Percentiles rank a stretch among this genome's conserved stretches.
Conservation (phyloP, 2,329 filamentous ascomycete species). For the Alternaria longipes region DNA sequence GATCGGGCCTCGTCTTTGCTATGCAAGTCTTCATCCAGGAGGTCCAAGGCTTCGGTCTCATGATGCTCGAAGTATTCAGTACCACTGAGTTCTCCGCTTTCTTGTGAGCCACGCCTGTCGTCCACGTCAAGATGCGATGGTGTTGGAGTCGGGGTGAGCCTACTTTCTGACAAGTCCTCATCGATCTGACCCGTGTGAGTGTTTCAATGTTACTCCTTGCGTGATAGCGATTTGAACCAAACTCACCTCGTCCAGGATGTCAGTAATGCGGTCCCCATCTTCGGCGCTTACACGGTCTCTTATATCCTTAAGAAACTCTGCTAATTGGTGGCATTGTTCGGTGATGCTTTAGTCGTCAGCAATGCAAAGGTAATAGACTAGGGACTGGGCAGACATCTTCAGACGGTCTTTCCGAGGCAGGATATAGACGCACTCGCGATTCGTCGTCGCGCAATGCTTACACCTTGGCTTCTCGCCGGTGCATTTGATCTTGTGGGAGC, state of each 20-base stretch:
- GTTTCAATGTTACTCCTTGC: not conserved
- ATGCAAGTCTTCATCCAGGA: constrained; percentile 43
- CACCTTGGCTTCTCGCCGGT: constrained; percentile 50
- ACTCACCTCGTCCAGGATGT: constrained; percentile 36
- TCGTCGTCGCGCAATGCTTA: constrained; percentile 47
- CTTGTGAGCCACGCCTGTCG: constrained; percentile 28
- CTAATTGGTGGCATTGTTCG: constrained; percentile 42
- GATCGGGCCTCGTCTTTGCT: constrained; percentile 35
- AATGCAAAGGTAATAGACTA: not conserved
- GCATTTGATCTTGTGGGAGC: constrained; percentile 54
- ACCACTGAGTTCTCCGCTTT: constrained; percentile 13
- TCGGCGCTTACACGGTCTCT: constrained; percentile 29
- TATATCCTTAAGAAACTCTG: constrained; percentile 30
- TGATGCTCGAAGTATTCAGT: constrained; percentile 23
- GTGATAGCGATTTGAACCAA: not conserved
- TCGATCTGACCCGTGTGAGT: constrained; percentile 36
- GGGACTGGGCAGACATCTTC: constrained; percentile 41
- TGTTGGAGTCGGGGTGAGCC: constrained; percentile 20
- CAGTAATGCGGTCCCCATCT: constrained; percentile 32
- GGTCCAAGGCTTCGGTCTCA: constrained; percentile 31
- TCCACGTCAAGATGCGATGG: constrained; percentile 27
- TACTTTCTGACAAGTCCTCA: constrained; percentile 35
- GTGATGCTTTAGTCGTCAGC: constrained; percentile 38
- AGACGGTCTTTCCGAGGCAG: constrained; percentile 51
- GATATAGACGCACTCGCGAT: constrained; percentile 51